A percentile compares a stretch with the other conserved stretches of the same genome.
Evolutionary conservation across 192 early-diverging fungal species (phyloP).

Genomic region (Backusella macrospora): DNA sequence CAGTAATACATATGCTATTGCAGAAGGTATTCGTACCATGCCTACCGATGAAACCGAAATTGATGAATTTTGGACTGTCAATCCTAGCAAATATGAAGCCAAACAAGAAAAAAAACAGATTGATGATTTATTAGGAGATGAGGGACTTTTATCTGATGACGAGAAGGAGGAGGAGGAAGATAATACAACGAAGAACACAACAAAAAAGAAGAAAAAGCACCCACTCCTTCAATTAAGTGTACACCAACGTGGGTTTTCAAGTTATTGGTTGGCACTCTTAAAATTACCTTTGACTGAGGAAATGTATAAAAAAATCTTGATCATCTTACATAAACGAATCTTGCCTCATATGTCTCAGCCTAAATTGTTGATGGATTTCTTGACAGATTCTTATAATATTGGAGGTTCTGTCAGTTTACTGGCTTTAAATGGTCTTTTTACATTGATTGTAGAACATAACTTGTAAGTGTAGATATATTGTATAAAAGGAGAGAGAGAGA

Average conservation of each 20-base stretch:
- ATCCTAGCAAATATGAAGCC: slow-evolving; percentile 41
- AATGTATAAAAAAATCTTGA: slow-evolving; percentile 80
- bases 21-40: slow-evolving; percentile 60
- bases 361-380: slow-evolving; percentile 86
- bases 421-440: slow-evolving; percentile 94
- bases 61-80: slow-evolving; percentile 67
- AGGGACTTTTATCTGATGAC: slow-evolving; percentile 27
- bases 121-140: slow-evolving; percentile 32
- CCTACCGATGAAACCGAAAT: slow-evolving; percentile 56
- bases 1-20: slow-evolving; percentile 62
- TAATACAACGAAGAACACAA: slow-evolving; percentile 31
- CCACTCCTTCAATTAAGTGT: slow-evolving; percentile 48
- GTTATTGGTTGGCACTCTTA: slow-evolving; percentile 79
- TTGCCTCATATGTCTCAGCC: slow-evolving; percentile 87
- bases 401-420: slow-evolving; percentile 90
- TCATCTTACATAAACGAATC: slow-evolving; percentile 85
- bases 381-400: slow-evolving; percentile 86
- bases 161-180: slow-evolving; percentile 33
- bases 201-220: slow-evolving; percentile 27
- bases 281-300: slow-evolving; percentile 67
- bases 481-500: too few relatives aligned
- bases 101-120: background rate
- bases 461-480: slow-evolving; percentile 58
- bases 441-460: slow-evolving; percentile 93
- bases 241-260: slow-evolving; percentile 74